Percentiles rank a stretch among this genome's conserved stretches.
Evolutionary conservation across 2,329 filamentous ascomycete genomes (phyloP).

Genomic region (Cladosporium halotolerans): DNA sequence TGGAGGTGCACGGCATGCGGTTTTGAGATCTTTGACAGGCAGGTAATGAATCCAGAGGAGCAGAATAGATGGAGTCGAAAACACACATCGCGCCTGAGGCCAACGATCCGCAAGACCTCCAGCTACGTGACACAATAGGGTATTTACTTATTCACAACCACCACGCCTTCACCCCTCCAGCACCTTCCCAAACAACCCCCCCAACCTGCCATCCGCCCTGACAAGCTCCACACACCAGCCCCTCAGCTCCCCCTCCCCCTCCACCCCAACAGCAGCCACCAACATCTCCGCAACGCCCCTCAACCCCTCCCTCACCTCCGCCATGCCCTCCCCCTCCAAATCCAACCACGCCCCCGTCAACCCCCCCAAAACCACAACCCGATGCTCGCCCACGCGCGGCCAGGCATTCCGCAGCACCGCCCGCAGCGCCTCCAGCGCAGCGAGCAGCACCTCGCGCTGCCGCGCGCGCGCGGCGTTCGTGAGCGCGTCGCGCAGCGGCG

Average conservation of each 20-base stretch:
- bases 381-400: conserved; percentile 60
- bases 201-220: conserved; percentile 25
- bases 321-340: conserved; percentile 15
- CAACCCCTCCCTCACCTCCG: conserved; percentile 19
- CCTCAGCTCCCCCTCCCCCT: conserved; percentile 21
- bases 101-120: too few relatives aligned
- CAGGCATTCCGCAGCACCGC: conserved; percentile 58
- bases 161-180: not conserved
- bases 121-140: too few relatives aligned
- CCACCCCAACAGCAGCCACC: conserved; percentile 15
- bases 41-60: too few relatives aligned
- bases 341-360: conserved; percentile 39
- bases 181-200: conserved; percentile 19
- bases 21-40: too few relatives aligned
- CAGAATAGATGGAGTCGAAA: too few relatives aligned
- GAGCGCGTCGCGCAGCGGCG: conserved; percentile 59
- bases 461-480: conserved; percentile 61
- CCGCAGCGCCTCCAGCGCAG: conserved; percentile 50
- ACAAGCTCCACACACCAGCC: conserved; percentile 22
- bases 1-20: too few relatives aligned
- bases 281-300: conserved; percentile 22
- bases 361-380: conserved; percentile 58
- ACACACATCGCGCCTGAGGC: too few relatives aligned
- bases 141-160: too few relatives aligned
- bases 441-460: conserved; percentile 49